A percentile compares a stretch with the other conserved stretches of the same genome.
Conservation (phyloP, 176 grass and related monocot species). For the Aegilops longissima region DNA sequence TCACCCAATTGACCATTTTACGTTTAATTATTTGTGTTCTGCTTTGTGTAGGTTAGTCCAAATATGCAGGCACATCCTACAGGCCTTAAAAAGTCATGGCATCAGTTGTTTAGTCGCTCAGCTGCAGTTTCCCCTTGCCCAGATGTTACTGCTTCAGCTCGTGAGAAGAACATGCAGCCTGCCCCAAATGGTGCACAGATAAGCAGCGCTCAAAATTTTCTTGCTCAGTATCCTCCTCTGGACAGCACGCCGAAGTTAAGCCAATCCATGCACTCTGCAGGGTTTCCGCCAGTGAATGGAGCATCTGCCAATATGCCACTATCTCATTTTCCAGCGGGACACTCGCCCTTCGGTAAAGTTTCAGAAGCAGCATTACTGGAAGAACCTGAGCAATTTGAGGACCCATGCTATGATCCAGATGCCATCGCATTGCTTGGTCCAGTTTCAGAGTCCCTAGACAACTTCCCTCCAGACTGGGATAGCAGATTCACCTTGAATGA, state of each 20-base stretch:
- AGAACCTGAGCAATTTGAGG: conserved; percentile 88
- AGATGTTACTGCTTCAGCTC: conserved; percentile 30
- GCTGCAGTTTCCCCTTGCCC: conserved; percentile 62
- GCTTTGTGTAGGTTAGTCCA: conserved; percentile 56
- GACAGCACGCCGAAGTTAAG: conserved; percentile 43
- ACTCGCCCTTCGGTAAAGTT: conserved; percentile 50
- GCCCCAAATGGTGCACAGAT: conserved; percentile 40
- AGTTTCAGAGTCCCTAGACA: conserved; percentile 72
- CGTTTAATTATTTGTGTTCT: conserved; percentile 34
- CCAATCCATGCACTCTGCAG: conserved; percentile 43
- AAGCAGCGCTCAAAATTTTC: conserved; percentile 50
- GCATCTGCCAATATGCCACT: conserved; percentile 8
- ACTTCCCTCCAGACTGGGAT: conserved; percentile 58
- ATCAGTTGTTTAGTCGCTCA: conserved; percentile 79
- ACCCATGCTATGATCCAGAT: conserved; percentile 86
- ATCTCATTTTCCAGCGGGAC: conserved; percentile 52
- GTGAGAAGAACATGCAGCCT: conserved; percentile 36
- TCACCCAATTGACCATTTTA: conserved; percentile 19
- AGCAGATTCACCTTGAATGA: conserved; percentile 52
- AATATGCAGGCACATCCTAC: conserved; percentile 56
- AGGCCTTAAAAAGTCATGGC: conserved; percentile 76
- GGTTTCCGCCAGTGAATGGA: conserved; percentile 39
- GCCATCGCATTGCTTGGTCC: conserved; percentile 72
- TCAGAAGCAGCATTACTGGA: conserved; percentile 40
- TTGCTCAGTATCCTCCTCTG: conserved; percentile 49